Evolutionary conservation across 2,329 filamentous ascomycete species (phyloP), one percentile per base, ranked within the genome.

Genomic region (Pseudogymnoascus sp.): DNA sequence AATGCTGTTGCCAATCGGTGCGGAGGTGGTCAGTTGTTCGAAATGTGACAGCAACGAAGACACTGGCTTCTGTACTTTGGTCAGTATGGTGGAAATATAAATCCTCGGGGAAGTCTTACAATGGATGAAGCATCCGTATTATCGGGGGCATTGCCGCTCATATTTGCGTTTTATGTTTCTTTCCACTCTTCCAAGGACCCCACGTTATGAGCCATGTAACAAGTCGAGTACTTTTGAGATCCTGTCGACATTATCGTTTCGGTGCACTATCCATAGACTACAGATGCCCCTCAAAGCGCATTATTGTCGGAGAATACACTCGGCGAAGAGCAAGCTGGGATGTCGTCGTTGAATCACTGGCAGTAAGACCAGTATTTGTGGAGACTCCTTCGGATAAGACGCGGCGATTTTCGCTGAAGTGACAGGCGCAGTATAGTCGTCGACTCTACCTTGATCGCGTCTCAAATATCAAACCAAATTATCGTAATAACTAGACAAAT

Each of bases 41-140:
- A 93, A 94, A 70, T 89, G 87, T 66, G 89, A 90, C 66, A 87
- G 83, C 65, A 94, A 79, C 61, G 90, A 92, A 61, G 90, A 94
- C 60, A 94, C 90, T 25, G 91, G 89, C 78, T 87, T 90, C 88
- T 91, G 66, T 21, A 16, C 44, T 59, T 23, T 23, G 37, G 28
- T 53, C 6, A 23, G 16, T 31, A 56, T 21, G 35, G 37, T 50
- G 63, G 38, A 38, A 31, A 33, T 18, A 50, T 10, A 65, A 38
- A 37, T 25, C 28, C 21, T 40, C 4, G 21, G 10, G 23, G 50
- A 7, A 37, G 62, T 75, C 85, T 75, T 75, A 90, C 87, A 70
- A 92, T 86, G 67, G 90, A 92, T 64, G 88, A 88, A 77, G 82
- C 88, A 80, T 92, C 90, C 64, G 85, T 85, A 75, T 84, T 87